phyloP scores from a whole-genome alignment of 306 rosid genomes.

The Vachellia collinsii region DNA sequence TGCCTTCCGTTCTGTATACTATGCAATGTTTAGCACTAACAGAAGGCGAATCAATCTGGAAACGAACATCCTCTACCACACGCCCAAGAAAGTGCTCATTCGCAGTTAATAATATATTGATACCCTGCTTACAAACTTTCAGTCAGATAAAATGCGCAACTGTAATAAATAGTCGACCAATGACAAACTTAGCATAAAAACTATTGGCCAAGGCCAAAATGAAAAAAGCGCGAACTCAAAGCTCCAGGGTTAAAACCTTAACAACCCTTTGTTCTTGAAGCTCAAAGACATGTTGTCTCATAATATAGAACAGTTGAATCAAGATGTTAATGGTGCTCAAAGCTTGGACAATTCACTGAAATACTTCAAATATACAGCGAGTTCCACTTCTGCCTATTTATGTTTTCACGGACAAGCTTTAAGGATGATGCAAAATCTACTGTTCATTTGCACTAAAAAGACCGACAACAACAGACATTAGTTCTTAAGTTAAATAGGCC shows the following conservation, averaged over 20 bases:
- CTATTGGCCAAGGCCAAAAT: neutral
- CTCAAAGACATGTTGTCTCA: conserved; percentile 15
- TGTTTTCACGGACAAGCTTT: neutral
- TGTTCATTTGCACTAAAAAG: conserved; percentile 7
- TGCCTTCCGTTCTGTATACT: conserved; percentile 57
- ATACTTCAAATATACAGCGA: conserved; percentile 5
- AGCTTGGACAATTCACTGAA: conserved; percentile 21
- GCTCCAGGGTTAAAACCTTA: neutral
- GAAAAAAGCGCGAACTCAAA: neutral
- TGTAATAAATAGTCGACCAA: neutral
- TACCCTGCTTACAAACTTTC: conserved; percentile 64
- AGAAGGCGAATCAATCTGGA: conserved; percentile 73
- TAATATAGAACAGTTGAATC: conserved; percentile 6
- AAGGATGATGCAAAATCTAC: neutral
- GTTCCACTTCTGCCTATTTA: neutral
- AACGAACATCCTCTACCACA: conserved; percentile 56
- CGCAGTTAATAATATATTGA: conserved; percentile 66
- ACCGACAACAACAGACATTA: neutral
- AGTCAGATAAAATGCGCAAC: conserved; percentile 10
- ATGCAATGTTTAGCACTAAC: conserved; percentile 82
- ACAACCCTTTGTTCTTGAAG: neutral
- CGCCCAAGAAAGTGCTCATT: conserved; percentile 85
- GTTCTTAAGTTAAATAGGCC: neutral
- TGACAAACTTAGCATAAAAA: neutral
- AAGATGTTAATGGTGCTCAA: conserved; percentile 9